These are phyloP conservation scores for Rhizodiscina lignyota DNA, from an alignment of 495 filamentous ascomycete species.

Conservation along the genomic window DNA sequence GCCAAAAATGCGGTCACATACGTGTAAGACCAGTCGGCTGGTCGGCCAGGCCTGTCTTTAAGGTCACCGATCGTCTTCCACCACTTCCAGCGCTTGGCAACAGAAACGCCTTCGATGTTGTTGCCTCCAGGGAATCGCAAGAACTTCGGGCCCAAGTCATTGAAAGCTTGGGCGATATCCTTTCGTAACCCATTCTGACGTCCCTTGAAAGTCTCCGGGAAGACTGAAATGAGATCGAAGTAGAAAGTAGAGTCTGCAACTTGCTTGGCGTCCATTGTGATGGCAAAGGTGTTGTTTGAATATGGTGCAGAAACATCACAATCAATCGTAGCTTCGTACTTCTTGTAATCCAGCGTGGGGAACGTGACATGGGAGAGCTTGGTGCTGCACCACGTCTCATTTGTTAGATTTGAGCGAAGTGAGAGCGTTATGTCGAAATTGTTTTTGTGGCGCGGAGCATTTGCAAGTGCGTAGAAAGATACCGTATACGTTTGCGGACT, in stretches of 20 bases:
- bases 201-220: slow-evolving; percentile 49
- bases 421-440: slow-evolving; percentile 2
- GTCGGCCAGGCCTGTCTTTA: slow-evolving; percentile 41
- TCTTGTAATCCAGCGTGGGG: slow-evolving; percentile 9
- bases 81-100: slow-evolving; percentile 43
- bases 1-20: neutral
- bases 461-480: slow-evolving; percentile 12
- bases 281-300: slow-evolving; percentile 47
- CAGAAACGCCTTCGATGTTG: slow-evolving; percentile 25
- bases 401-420: slow-evolving; percentile 16
- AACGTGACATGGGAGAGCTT: slow-evolving; percentile 3
- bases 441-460: slow-evolving; percentile 4
- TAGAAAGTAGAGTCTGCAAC: slow-evolving; percentile 31
- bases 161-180: slow-evolving; percentile 40
- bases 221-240: slow-evolving; percentile 48
- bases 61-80: slow-evolving; percentile 49
- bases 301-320: slow-evolving; percentile 26
- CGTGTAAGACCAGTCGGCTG: slow-evolving; percentile 43
- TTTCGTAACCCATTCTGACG: slow-evolving; percentile 43
- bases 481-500: slow-evolving; percentile 11
- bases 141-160: slow-evolving; percentile 35
- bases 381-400: slow-evolving; percentile 10
- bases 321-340: slow-evolving; percentile 15
- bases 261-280: slow-evolving; percentile 38
- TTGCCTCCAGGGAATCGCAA: slow-evolving; percentile 53